These are phyloP conservation scores for Brassica juncea DNA, from an alignment of 345 rosid species.

Conservation along the genomic window DNA sequence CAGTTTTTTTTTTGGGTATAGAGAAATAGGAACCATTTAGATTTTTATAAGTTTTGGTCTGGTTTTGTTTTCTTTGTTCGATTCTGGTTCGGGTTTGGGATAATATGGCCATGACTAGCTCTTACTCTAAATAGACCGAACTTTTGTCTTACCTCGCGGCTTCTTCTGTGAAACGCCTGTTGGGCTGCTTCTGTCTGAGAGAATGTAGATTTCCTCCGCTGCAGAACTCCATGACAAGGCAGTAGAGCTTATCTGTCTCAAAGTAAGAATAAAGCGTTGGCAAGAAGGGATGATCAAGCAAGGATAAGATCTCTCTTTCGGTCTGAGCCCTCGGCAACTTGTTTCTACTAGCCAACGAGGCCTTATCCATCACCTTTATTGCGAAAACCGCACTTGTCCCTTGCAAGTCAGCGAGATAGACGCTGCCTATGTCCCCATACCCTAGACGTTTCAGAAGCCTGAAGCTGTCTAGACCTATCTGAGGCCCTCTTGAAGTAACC, in stretches of 20 bases:
- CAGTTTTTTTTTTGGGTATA: not conserved
- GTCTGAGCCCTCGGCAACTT: slow-evolving; percentile 72
- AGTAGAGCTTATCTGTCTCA: slow-evolving; percentile 69
- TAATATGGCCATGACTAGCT: not conserved
- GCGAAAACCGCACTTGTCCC: slow-evolving; percentile 78
- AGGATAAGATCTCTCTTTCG: slow-evolving; percentile 62
- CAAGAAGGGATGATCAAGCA: slow-evolving; percentile 74
- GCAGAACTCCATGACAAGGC: slow-evolving; percentile 80
- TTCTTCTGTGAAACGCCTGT: slow-evolving; percentile 67
- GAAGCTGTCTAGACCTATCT: slow-evolving; percentile 68
- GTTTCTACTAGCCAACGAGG: slow-evolving; percentile 85
- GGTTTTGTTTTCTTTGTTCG: not conserved
- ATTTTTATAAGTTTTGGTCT: not conserved
- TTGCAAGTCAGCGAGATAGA: slow-evolving; percentile 69
- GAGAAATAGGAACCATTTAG: not conserved
- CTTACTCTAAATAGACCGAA: not conserved
- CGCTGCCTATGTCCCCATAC: slow-evolving; percentile 89
- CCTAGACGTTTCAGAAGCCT: slow-evolving; percentile 85
- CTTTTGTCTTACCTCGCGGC: slow-evolving; percentile 52
- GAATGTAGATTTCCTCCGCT: slow-evolving; percentile 83
- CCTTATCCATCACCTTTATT: slow-evolving; percentile 80
- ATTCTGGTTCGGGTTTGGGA: not conserved
- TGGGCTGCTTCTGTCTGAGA: slow-evolving; percentile 71
- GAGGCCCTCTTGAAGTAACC: slow-evolving; percentile 45
- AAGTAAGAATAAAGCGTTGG: slow-evolving; percentile 71